A percentile compares a stretch with the other conserved stretches of the same genome.
Evolutionary conservation across 371 early-diverging fungal genomes (phyloP).

Genomic region (Funneliformis caledonium): DNA sequence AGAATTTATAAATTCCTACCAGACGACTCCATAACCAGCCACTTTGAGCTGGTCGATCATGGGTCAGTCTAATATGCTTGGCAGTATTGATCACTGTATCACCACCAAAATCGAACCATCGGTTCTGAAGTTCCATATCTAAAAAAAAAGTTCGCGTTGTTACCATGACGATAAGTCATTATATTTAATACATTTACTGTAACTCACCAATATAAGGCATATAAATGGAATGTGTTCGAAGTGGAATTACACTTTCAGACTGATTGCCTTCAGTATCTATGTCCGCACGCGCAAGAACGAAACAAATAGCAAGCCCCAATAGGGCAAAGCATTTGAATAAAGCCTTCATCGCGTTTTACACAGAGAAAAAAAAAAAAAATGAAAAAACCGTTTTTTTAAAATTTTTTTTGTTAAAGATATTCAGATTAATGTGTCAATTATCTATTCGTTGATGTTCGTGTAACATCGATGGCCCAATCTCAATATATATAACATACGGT

Average conservation of each 20-base stretch:
- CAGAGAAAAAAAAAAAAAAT: background rate
- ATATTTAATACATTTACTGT: constrained; percentile 4
- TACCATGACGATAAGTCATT: background rate
- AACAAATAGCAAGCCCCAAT: background rate
- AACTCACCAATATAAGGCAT: constrained; percentile 73
- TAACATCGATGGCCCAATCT: no score
- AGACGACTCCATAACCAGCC: constrained; percentile 88
- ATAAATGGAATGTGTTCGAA: constrained; percentile 69
- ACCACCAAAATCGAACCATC: constrained; percentile 77
- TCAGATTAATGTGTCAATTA: no score
- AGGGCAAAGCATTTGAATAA: background rate
- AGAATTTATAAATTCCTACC: constrained; percentile 48
- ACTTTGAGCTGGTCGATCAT: constrained; percentile 75
- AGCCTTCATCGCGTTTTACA: constrained; percentile 6
- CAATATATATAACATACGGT: background rate
- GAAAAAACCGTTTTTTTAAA: background rate
- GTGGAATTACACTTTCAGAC: constrained; percentile 46
- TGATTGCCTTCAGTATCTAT: constrained; percentile 16
- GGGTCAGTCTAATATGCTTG: constrained; percentile 82
- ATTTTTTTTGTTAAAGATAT: background rate
- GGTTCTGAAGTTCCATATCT: constrained; percentile 72
- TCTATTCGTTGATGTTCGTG: no score
- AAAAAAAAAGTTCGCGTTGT: background rate
- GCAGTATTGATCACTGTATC: constrained; percentile 74
- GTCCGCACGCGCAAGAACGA: background rate